These are phyloP conservation scores for Nemania bipapillata DNA, from an alignment of 2,329 filamentous ascomycete genomes.

Conservation along the genomic window DNA sequence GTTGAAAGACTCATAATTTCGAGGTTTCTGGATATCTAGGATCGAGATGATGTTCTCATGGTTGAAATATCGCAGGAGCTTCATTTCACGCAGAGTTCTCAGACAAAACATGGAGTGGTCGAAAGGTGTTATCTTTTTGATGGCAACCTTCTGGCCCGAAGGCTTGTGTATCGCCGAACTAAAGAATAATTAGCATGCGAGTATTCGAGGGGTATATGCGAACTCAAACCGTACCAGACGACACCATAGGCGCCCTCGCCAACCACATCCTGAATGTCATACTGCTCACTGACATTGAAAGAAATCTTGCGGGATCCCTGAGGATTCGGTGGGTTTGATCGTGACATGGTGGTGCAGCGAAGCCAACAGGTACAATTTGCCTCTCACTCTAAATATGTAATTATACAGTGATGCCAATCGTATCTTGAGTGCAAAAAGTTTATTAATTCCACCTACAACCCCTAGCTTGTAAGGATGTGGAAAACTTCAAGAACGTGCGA, in stretches of 20 bases:
- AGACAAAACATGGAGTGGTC: slow-evolving; percentile 99
- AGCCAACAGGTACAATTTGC: slow-evolving; percentile 3
- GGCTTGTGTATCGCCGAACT: slow-evolving; percentile 98
- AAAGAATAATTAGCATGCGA: slow-evolving; percentile 29
- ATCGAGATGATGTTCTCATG: slow-evolving; percentile 99
- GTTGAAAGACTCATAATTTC: slow-evolving; percentile 94
- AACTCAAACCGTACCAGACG: slow-evolving; percentile 80
- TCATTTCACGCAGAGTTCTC: slow-evolving; percentile 97
- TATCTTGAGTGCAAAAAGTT: slow-evolving; percentile 21
- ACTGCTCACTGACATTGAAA: slow-evolving; percentile 99
- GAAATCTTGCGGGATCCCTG: slow-evolving; percentile 89
- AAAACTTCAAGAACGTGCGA: slow-evolving; percentile 3
- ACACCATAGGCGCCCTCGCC: slow-evolving; percentile 98
- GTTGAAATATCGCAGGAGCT: slow-evolving; percentile 97
- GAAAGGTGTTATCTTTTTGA: slow-evolving; percentile 99
- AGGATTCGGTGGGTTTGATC: slow-evolving; percentile 66
- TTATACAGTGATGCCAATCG: slow-evolving; percentile 5
- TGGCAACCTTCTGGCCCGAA: slow-evolving; percentile 96
- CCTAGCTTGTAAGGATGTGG: slow-evolving; percentile 1
- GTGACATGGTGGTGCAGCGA: slow-evolving; percentile 63
- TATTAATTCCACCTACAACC: slow-evolving; percentile 21
- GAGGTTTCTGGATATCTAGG: slow-evolving; percentile 96
- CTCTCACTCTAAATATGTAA: slow-evolving; percentile 12
- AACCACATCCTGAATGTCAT: slow-evolving; percentile 99
- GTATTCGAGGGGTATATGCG: background rate